Base-by-base conservation (phyloP, 805 yeast genomes). In the Saccharomycopsis fibuligera region DNA sequence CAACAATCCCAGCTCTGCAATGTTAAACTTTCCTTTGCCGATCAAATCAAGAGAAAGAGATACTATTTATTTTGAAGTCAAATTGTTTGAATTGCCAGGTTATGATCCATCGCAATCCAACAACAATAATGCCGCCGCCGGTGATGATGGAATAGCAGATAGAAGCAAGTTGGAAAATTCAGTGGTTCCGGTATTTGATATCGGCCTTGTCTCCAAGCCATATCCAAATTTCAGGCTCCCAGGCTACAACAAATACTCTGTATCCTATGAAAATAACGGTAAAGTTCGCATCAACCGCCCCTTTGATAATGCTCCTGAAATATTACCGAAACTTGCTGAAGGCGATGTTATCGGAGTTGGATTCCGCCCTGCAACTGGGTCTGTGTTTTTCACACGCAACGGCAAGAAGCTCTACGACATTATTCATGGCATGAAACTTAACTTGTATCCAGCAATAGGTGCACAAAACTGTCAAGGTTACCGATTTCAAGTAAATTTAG, bases 341-440 rank as follows among this genome's bases (percentile, higher is more conserved):
- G 97, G 97, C 25, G 99, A 93, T 63, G 95, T 91, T 25, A 74
- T 93, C 10, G 99, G 99, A 2, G 78, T 91, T 23, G 99, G 99
- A 0, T 85, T 87, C 60, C 75, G 91, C 53, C 80, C 86, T 2
- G 72, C 88, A 39, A 72, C 86, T 17, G 96, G 97, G 2, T 81
- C 96, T 0, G 75, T 93, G 0, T 93, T 93, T 60, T 93, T 90
- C 72, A 93, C 99, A 0, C 75, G 96, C 56, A 93, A 93, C 59
- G 99, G 99, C 29, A 88, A 88, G 61, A 88, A 87, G 61, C 68
- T 91, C 19, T 78, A 78, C 41, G 97, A 90, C 44, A 73, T 88
- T 33, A 91, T 91, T 19, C 91, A 90, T 3, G 93, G 85, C 58
- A 66, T 55, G 53, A 53, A 51, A 47, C 60, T 23, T 53, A 56